These are phyloP conservation scores for Phytopythium kandeliae DNA, from an alignment of 352 stramenopile genomes.

Conservation along the genomic window DNA sequence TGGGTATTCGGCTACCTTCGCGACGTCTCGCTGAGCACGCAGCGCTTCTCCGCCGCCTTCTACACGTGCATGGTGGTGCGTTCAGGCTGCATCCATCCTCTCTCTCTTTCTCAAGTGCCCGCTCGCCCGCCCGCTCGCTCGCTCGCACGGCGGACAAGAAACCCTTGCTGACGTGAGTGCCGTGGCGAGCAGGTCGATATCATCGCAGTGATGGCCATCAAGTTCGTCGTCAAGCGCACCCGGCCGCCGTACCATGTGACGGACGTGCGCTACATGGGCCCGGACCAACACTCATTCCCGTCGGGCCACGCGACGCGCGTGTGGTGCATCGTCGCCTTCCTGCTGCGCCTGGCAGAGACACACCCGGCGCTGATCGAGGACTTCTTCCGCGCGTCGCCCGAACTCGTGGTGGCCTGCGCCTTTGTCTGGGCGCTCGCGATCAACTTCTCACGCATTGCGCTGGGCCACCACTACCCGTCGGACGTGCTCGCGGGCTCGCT, in stretches of 20 bases:
- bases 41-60: conserved; percentile 27
- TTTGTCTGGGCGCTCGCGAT: conserved; percentile 43
- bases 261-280: conserved; percentile 49
- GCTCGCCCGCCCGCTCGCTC: no score
- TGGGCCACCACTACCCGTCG: conserved; percentile 57
- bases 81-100: no score
- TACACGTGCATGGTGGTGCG: conserved; percentile 47
- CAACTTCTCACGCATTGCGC: conserved; percentile 44
- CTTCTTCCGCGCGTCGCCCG: conserved; percentile 29
- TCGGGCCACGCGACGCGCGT: conserved; percentile 54
- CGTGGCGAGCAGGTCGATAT: conserved; percentile 36
- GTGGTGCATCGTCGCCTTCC: conserved; percentile 36
- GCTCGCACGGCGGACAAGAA: no score
- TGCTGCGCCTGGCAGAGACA: conserved; percentile 30
- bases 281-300: conserved; percentile 65
- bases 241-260: conserved; percentile 45
- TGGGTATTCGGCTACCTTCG: conserved; percentile 28
- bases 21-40: conserved; percentile 17
- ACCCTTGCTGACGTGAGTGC: neutral
- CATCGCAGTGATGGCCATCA: conserved; percentile 52
- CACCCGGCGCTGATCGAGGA: conserved; percentile 20
- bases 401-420: conserved; percentile 20
- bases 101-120: no score
- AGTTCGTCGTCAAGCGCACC: conserved; percentile 47
- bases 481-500: conserved; percentile 38